Conservation (phyloP, 2,329 filamentous ascomycete species). For the Sporothrix humicola region DNA sequence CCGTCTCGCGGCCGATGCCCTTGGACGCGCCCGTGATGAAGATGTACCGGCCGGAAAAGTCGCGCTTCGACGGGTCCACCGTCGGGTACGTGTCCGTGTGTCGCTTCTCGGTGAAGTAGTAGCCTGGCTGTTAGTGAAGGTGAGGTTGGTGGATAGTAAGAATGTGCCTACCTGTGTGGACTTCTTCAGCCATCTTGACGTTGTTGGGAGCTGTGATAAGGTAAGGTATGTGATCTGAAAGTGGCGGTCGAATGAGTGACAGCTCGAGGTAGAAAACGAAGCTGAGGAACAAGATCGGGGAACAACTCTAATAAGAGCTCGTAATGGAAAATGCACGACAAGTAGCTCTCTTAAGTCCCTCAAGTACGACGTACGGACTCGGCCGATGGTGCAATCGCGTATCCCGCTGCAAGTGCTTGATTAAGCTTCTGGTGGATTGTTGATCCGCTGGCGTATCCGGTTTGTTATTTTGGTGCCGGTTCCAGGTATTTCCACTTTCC, state of each 20-base stretch:
- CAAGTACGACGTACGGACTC: not conserved
- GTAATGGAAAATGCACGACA: not conserved
- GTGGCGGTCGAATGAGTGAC: not conserved
- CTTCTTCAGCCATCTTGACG: slow-evolving; percentile 15
- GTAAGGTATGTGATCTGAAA: not conserved
- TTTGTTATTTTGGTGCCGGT: too few relatives aligned
- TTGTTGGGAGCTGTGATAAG: not conserved
- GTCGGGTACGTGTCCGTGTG: slow-evolving; percentile 45
- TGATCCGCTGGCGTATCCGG: too few relatives aligned
- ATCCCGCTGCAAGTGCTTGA: not conserved
- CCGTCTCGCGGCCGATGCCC: slow-evolving; percentile 41
- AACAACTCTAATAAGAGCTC: too few relatives aligned
- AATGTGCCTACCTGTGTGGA: slow-evolving; percentile 20
- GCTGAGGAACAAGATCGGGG: too few relatives aligned
- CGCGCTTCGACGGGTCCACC: slow-evolving; percentile 37
- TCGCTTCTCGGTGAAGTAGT: slow-evolving; percentile 35
- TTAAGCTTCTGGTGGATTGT: too few relatives aligned
- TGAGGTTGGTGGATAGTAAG: not conserved
- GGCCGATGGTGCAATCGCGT: not conserved
- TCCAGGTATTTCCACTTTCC: too few relatives aligned
- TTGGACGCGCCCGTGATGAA: slow-evolving; percentile 42
- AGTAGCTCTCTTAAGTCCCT: not conserved
- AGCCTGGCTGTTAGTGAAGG: slow-evolving; percentile 27
- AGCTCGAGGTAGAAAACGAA: not conserved
- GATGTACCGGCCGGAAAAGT: slow-evolving; percentile 40